phyloP scores from a whole-genome alignment of 371 early-diverging fungal species.

The Chytridiales sp. region DNA sequence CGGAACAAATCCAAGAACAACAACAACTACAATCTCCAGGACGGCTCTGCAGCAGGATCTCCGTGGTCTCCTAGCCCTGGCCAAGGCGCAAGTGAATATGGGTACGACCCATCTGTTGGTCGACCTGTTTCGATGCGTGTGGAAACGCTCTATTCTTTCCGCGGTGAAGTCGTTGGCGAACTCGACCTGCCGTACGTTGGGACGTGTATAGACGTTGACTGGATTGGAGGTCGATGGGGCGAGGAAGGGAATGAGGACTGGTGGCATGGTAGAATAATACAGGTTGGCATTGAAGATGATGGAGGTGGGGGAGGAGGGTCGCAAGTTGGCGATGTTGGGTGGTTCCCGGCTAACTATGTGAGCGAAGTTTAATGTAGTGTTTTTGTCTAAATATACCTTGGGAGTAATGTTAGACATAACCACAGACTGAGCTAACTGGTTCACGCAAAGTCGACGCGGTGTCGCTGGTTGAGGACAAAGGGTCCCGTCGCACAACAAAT shows the following conservation, averaged over 20 bases:
- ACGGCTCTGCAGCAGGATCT: background rate
- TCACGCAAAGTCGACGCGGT: too few species aligned
- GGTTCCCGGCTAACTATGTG: conserved; percentile 35
- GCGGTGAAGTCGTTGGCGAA: conserved; percentile 38
- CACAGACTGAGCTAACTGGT: too few species aligned
- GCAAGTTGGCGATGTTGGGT: conserved; percentile 30
- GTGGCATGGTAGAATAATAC: conserved; percentile 29
- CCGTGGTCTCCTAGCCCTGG: background rate
- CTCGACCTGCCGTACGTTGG: conserved; percentile 32
- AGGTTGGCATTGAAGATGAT: too few species aligned
- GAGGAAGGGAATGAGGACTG: conserved; percentile 30
- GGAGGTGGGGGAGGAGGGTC: conserved; percentile 5
- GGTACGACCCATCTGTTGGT: background rate
- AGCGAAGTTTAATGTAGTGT: too few species aligned
- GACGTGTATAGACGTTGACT: conserved; percentile 14
- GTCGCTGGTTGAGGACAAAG: too few species aligned
- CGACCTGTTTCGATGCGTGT: conserved; percentile 20
- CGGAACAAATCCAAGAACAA: background rate
- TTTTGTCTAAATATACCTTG: too few species aligned
- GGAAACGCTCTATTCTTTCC: conserved; percentile 39
- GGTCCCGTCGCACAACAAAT: too few species aligned
- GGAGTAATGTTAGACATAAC: too few species aligned
- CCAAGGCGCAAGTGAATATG: background rate
- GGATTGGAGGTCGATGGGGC: conserved; percentile 29
- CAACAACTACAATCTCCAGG: background rate